Evolutionary conservation across 2,329 filamentous ascomycete genomes (phyloP).

Genomic region (Stagonosporopsis cucurbitacearum): DNA sequence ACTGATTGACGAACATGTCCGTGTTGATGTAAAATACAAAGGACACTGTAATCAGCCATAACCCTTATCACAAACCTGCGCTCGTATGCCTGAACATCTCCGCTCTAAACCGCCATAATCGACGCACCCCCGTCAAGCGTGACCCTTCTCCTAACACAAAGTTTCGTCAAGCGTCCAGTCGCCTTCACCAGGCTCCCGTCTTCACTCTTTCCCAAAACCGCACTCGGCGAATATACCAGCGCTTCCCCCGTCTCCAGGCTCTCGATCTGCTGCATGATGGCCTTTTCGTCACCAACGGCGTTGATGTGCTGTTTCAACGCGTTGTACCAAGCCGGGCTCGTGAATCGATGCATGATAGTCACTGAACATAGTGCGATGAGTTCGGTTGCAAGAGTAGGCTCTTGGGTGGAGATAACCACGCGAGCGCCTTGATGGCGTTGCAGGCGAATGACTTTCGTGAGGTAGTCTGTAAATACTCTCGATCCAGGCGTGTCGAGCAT

Average conservation of each 20-base stretch:
- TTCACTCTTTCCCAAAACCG: constrained; percentile 44
- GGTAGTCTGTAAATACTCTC: constrained; percentile 65
- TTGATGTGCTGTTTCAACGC: constrained; percentile 54
- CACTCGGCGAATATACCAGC: constrained; percentile 57
- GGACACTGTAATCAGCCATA: too few species aligned
- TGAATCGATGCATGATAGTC: constrained; percentile 76
- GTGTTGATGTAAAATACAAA: too few species aligned
- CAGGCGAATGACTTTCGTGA: constrained; percentile 69
- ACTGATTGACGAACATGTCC: too few species aligned
- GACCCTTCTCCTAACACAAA: constrained; percentile 35
- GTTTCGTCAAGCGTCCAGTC: constrained; percentile 23
- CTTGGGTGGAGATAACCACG: constrained; percentile 77
- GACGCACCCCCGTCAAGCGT: constrained; percentile 49
- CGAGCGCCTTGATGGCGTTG: constrained; percentile 73
- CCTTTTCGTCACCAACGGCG: constrained; percentile 39
- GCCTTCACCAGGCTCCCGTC: constrained; percentile 19
- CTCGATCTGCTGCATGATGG: constrained; percentile 56
- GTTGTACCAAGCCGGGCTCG: constrained; percentile 67
- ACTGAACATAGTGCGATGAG: constrained; percentile 75
- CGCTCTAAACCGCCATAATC: constrained; percentile 66
- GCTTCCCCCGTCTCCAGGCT: constrained; percentile 57
- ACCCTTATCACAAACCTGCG: too few species aligned
- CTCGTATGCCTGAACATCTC: background rate
- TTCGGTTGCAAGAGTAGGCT: constrained; percentile 72
- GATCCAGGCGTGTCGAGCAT: constrained; percentile 63